A percentile compares a stretch with the other conserved stretches of the same genome.
These are phyloP conservation scores for Arachis monticola DNA, from an alignment of 331 rosid genomes.

Conservation along the genomic window DNA sequence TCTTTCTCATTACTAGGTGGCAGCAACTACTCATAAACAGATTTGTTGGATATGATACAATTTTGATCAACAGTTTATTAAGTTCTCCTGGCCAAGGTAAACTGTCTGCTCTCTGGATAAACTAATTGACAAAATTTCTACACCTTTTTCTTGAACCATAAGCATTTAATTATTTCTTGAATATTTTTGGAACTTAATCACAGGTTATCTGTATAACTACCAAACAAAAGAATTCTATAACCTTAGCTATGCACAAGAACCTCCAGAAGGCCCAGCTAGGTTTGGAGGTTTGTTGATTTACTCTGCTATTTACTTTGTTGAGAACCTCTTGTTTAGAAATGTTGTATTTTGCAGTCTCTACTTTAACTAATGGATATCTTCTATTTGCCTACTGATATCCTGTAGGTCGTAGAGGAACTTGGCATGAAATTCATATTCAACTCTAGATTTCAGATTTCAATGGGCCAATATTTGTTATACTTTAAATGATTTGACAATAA, in stretches of 20 bases:
- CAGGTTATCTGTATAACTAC: conserved; percentile 92
- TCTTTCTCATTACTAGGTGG: conserved; percentile 72
- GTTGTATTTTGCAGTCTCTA: conserved; percentile 27
- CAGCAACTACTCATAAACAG: conserved; percentile 96
- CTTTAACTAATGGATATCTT: conserved; percentile 19
- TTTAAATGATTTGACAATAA: neutral
- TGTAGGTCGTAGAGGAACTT: neutral
- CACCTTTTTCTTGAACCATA: conserved; percentile 25
- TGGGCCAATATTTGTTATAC: conserved; percentile 2
- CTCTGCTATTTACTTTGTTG: conserved; percentile 42
- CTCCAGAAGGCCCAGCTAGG: conserved; percentile 84
- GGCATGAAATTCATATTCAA: conserved; percentile 11
- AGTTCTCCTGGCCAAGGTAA: conserved; percentile 98
- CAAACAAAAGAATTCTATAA: conserved; percentile 93
- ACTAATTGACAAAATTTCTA: conserved; percentile 8
- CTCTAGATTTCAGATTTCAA: neutral
- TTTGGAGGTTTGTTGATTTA: conserved; percentile 85
- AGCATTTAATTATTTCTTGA: conserved; percentile 37
- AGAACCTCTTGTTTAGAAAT: conserved; percentile 19
- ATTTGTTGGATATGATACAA: conserved; percentile 98
- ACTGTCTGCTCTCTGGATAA: conserved; percentile 27
- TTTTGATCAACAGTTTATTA: conserved; percentile 92
- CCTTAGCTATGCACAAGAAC: conserved; percentile 83
- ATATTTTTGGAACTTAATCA: conserved; percentile 40
- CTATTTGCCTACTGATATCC: conserved; percentile 32